Percentiles rank a stretch among this genome's conserved stretches.
phyloP scores from a whole-genome alignment of 2,329 filamentous ascomycete genomes.

The Venturiaceae sp. region DNA sequence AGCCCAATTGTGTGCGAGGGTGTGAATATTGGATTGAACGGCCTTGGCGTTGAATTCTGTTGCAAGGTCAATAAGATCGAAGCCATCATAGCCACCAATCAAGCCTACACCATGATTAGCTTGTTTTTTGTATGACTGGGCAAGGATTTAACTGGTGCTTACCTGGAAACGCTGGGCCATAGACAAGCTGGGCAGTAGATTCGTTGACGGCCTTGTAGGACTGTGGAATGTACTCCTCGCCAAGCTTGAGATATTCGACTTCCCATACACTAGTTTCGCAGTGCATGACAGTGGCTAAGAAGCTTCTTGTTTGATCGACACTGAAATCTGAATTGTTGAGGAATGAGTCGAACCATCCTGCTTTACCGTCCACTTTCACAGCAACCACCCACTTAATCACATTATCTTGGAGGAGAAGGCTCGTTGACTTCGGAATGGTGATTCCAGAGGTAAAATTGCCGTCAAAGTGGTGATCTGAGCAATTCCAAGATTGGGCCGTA shows the following conservation, averaged over 20 bases:
- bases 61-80: not conserved
- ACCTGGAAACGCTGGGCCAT: not conserved
- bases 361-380: not conserved
- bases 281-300: slow-evolving; percentile 1
- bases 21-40: not conserved
- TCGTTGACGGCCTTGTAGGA: not conserved
- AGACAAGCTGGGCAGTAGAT: not conserved
- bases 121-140: not conserved
- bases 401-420: not conserved
- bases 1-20: slow-evolving; percentile 1
- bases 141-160: not conserved
- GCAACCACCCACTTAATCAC: not conserved
- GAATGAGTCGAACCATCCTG: not conserved
- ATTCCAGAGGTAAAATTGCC: not conserved
- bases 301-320: not conserved
- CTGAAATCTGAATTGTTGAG: not conserved
- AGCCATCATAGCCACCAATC: not conserved
- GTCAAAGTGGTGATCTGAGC: not conserved
- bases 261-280: not conserved
- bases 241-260: not conserved
- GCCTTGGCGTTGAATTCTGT: not conserved
- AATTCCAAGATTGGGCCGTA: not conserved
- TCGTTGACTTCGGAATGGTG: not conserved
- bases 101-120: not conserved
- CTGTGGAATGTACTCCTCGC: slow-evolving; percentile 1